phyloP scores from a whole-genome alignment of 768 basidiomycete genomes.

The Mycena vitilis region DNA sequence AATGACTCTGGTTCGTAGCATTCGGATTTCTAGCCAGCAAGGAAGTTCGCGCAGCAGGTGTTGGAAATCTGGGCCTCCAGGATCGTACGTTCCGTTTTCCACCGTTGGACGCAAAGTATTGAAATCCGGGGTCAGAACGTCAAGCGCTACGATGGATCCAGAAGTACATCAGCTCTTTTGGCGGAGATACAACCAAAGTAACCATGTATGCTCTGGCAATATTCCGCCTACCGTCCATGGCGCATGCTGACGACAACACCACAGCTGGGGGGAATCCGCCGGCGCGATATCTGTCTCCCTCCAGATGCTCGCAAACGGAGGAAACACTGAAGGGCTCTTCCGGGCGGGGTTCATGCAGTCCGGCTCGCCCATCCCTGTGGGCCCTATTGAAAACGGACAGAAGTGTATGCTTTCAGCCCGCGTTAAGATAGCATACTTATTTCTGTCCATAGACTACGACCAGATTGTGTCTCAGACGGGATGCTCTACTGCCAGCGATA shows the following conservation, averaged over 20 bases:
- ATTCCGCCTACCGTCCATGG: conserved; percentile 4
- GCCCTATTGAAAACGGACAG: conserved; percentile 57
- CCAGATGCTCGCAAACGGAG: conserved; percentile 62
- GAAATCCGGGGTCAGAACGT: conserved; percentile 52
- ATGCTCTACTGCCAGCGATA: conserved; percentile 49
- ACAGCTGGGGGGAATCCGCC: conserved; percentile 55
- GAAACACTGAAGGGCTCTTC: conserved; percentile 59
- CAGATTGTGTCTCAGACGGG: conserved; percentile 49
- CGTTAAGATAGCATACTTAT: too few relatives aligned
- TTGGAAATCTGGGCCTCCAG: conserved; percentile 74
- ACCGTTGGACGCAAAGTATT: not conserved
- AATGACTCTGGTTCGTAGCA: conserved; percentile 42
- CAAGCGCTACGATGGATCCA: conserved; percentile 74
- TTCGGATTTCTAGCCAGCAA: conserved; percentile 65
- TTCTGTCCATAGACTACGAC: conserved; percentile 50
- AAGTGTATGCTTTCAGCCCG: conserved; percentile 32
- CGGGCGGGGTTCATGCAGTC: conserved; percentile 64
- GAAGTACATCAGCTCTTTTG: conserved; percentile 71
- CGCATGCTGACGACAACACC: not conserved
- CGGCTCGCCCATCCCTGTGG: conserved; percentile 58
- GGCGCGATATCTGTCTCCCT: conserved; percentile 66
- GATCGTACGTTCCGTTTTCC: conserved; percentile 59
- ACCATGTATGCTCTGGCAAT: conserved; percentile 56
- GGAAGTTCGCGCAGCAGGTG: conserved; percentile 62
- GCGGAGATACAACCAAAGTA: conserved; percentile 72